Base-by-base conservation (phyloP, 768 basidiomycete genomes). In the Neoboletus brunneissimus region DNA sequence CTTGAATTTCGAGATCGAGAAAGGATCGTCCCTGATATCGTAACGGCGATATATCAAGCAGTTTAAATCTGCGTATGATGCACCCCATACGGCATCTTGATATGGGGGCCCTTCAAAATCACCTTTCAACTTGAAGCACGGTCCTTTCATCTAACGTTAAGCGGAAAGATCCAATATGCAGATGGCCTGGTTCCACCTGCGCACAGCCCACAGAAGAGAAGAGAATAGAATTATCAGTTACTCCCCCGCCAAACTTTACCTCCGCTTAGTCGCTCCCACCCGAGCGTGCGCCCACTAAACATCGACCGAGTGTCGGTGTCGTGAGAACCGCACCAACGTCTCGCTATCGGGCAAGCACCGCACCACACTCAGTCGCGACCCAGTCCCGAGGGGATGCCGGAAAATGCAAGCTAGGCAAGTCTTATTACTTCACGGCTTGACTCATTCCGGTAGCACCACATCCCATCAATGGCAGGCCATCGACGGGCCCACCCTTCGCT, bases 1-100 rank as follows among this genome's bases (percentile, higher is more conserved):
- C 67, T 61, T 70, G 67, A 60, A 64, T 68, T 67, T 72, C 63
- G 59, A 69, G 70, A 70, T 73, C 70, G 68, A 72, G 70, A 68
- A 58, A 59, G 64, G 72, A 72, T 72, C 70, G 72, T 67, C 70
- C 72, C 72, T 72, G 64, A 63, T 72, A 66, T 53, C 70, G 70
- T 72, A 72, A 72, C 31, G 20, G 38, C 44, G 57, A 72, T 71
- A 73, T 67, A 72, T 67, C 68, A 72, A 68, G 67, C 46, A 65
- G 57, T 57, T 53, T 60, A 67, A 68, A 72, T 72, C 67, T 67
- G 67, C 42, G 56, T 70, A 70, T 71, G 70, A 72, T 65, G 61
- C 67, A 60, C 49, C 62, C 56, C 58, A 61, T 72, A 71, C 70
- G 70, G 70, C 70, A 72, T 68, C 67, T 53, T 62, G 70, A 67